Evolutionary conservation across 2,329 filamentous ascomycete genomes (phyloP), one percentile per base, ranked within the genome.

Genomic region (Neonectria ditissima): DNA sequence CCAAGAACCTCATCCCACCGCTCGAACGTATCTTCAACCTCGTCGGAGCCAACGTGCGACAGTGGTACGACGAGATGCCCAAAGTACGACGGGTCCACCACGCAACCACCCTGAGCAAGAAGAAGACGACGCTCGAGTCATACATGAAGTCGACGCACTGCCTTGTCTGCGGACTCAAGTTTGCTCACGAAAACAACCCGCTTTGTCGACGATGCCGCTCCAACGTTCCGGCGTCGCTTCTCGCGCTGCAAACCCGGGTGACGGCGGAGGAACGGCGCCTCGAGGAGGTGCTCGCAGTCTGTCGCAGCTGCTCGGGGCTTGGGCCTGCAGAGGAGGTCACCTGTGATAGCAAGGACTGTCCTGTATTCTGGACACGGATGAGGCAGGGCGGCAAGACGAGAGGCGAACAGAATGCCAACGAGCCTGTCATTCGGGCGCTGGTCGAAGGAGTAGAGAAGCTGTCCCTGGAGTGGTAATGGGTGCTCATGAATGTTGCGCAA

Each of bases 31-130:
- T 99, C 68, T 97, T 99, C 82, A 97, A 96, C 74, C 89, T 99
- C 3, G 92, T 98, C 2, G 96, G 96, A 7, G 96, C 94, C 32
- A 97, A 96, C 75, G 92, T 98, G 0, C 83, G 92, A 18, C 86
- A 88, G 63, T 99, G 96, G 96, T 98, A 94, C 74, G 93, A 97
- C 67, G 94, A 97, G 79, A 97, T 98, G 93, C 95, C 95, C 48
- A 97, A 97, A 77, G 84, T 96, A 20, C 92, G 94, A 74, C 89
- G 91, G 9, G 87, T 95, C 48, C 86, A 76, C 54, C 65, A 77
- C 59, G 44, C 76, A 70, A 63, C 74, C 50, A 74, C 76, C 18
- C 66, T 59, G 3, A 74, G 71, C 69, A 70, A 65, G 72, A 80
- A 80, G 71, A 90, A 86, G 74, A 91, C 87, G 76, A 97, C 94